Evolutionary conservation across 768 basidiomycete species (phyloP), one percentile per base, ranked within the genome.

Genomic region (Zangia roseola): DNA sequence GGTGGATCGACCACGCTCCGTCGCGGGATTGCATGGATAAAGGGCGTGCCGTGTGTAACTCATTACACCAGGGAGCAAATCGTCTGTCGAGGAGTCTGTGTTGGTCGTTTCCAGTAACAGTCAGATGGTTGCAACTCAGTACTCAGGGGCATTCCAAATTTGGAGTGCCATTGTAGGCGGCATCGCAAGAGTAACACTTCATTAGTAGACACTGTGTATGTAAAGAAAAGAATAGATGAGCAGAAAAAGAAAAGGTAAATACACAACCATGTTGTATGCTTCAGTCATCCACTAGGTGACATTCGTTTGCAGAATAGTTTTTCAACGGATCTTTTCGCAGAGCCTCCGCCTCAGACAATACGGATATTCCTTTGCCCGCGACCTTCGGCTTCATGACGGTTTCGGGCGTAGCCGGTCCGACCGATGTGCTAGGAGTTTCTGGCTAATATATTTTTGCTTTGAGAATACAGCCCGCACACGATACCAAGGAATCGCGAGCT

Each of bases 251-350:
- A 43, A 50, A 24, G 47, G n/a, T n/a, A n/a, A 42, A 10, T 43
- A 36, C 10, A 10, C 36, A 39, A 42, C 12, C n/a, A 35, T 23
- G 20, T 38, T n/a, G n/a, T n/a, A n/a, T n/a, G n/a, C 16, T 52
- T 69, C 50, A 68, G 16, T 55, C 55, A 37, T 62, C 66, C 36
- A 53, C 50, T 25, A 56, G 26, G 12, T 40, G 44, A 44, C 49
- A 56, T 30, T 64, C 65, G 8, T 52, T 62, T 10, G 26, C 35
- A n/a, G 61, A 57, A 65, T 91, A 89, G 60, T 91, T 91, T 73
- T 88, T 90, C 63, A 91, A 69, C 2, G 89, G 89, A 62, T 90
- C 86, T 57, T 80, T 87, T 51, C 88, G 74, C 49, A 91, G 62
- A 2, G 86, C 88, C 61, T 91, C 89, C 26, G 86, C 86, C 65